Conservation (phyloP, 768 basidiomycete species). For the Tylopilus vinaceipallidus region DNA sequence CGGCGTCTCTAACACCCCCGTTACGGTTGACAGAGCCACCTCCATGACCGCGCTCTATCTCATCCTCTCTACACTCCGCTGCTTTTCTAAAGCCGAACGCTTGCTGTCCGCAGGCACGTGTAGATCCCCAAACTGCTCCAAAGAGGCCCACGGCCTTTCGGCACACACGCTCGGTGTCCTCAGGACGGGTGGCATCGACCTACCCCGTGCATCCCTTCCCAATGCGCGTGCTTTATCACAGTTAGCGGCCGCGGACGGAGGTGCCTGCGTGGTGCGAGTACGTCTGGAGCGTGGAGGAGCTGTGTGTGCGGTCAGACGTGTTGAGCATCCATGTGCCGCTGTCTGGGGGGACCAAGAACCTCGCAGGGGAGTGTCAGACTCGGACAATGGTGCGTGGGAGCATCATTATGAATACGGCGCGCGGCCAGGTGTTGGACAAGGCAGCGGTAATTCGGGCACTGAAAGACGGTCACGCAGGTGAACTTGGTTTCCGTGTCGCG, state of each 20-base stretch:
- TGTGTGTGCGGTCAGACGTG: slow-evolving; percentile 74
- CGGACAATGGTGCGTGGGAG: slow-evolving; percentile 72
- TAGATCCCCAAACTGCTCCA: slow-evolving; percentile 52
- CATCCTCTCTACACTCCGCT: slow-evolving; percentile 71
- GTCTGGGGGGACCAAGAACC: slow-evolving; percentile 62
- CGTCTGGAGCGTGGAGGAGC: slow-evolving; percentile 57
- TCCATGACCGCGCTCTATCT: slow-evolving; percentile 87
- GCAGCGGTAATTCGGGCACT: slow-evolving; percentile 81
- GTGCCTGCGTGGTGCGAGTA: slow-evolving; percentile 80
- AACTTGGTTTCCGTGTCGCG: no score
- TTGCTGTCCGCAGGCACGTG: slow-evolving; percentile 51
- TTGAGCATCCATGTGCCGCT: slow-evolving; percentile 86
- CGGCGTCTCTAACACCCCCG: slow-evolving; percentile 82
- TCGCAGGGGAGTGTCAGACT: slow-evolving; percentile 76
- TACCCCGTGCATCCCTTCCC: slow-evolving; percentile 77
- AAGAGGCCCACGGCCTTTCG: slow-evolving; percentile 58
- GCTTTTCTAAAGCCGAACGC: slow-evolving; percentile 64
- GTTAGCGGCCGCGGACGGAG: slow-evolving; percentile 50
- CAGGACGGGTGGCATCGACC: slow-evolving; percentile 75
- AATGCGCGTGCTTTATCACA: slow-evolving; percentile 87
- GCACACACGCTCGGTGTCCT: slow-evolving; percentile 70
- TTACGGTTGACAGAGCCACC: slow-evolving; percentile 86
- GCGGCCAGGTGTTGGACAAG: slow-evolving; percentile 88
- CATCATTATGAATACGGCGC: slow-evolving; percentile 82
- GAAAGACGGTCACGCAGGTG: slow-evolving; percentile 86